Percentiles rank a stretch among this genome's conserved stretches.
phyloP scores from a whole-genome alignment of 768 basidiomycete genomes.

The Boletus pseudopeckii region DNA sequence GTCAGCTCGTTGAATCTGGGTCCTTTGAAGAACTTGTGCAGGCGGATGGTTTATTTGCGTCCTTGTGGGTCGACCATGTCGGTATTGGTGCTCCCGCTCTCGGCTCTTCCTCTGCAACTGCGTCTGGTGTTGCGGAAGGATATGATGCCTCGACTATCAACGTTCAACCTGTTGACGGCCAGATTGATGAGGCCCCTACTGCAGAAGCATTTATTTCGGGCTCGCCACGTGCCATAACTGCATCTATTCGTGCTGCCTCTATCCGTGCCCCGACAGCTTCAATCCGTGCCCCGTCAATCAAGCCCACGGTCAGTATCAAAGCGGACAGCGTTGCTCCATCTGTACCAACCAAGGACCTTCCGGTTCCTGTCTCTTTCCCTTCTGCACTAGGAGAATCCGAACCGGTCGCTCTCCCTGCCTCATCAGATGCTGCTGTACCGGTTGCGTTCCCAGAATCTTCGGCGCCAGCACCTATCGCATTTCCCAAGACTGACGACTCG shows the following conservation, averaged over 20 bases:
- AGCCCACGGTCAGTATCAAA: conserved; percentile 18
- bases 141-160: conserved; percentile 25
- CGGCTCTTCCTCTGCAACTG: conserved; percentile 24
- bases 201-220: conserved; percentile 2
- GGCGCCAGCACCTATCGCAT: conserved; percentile 34
- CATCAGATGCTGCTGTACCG: conserved; percentile 18
- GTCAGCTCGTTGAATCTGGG: conserved; percentile 81
- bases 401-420: conserved; percentile 6
- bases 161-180: conserved; percentile 11
- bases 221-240: conserved; percentile 14
- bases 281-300: conserved; percentile 21
- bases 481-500: conserved; percentile 40
- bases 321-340: conserved; percentile 27
- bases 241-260: conserved; percentile 19
- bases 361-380: conserved; percentile 34
- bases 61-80: conserved; percentile 88
- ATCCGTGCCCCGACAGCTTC: conserved; percentile 15
- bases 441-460: conserved; percentile 37
- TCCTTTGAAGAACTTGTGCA: conserved; percentile 75
- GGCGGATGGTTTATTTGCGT: conserved; percentile 67
- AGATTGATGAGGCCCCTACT: conserved; percentile 21
- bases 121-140: conserved; percentile 25
- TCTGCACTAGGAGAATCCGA: conserved; percentile 19
- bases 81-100: conserved; percentile 49
- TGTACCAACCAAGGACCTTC: conserved; percentile 27